Base-by-base conservation (phyloP, 2,329 filamentous ascomycete species). In the Helotiales sp. region DNA sequence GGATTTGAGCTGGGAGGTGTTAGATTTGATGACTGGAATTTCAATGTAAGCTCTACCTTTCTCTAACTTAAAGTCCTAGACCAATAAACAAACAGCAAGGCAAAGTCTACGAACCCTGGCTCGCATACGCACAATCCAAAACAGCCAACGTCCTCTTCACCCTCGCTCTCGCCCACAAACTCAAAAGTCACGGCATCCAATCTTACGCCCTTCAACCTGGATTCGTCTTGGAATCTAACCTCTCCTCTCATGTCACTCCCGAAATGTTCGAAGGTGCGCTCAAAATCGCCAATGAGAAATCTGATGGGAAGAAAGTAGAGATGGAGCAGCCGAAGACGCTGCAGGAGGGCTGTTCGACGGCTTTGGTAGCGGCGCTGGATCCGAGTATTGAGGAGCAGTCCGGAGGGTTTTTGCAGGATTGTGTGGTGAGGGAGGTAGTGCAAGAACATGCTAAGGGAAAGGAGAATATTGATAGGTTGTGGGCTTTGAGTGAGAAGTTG, bases 91-190 rank as follows among this genome's bases (percentile, higher is more conserved):
- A 17, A 36, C 27, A 63, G 55, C 48, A 58, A 1, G 47, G 54
- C n/a, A 54, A 58, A 9, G 57, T 55, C 3, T 68, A 67, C 34
- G 59, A 67, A 33, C 58, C 60, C 1, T 76, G 74, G 73, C 58
- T 62, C 13, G 76, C 73, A 4, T 79, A 79, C 60, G 72, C 69
- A 1, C 74, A 76, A 61, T 75, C 74, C 36, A 79, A 79, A 59
- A 73, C 75, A 2, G 75, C 75, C 0, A 75, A 77, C 36, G 73
- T 78, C 8, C 68, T 75, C 46, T 74, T 73, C 53, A 59, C 65
- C 3, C 62, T 64, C 29, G 62, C 54, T 6, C 58, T 74, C 12
- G 69, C 69, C 0, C 62, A 70, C 19, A 72, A 67, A 44, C 55
- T 73, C 30, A 63, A 62, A 15, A 46, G 25, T 4, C 67, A 64